Percentiles rank a stretch among this genome's conserved stretches.
These are phyloP conservation scores for Ophioceras dolichostomum DNA, from an alignment of 2,329 filamentous ascomycete species.

Conservation along the genomic window DNA sequence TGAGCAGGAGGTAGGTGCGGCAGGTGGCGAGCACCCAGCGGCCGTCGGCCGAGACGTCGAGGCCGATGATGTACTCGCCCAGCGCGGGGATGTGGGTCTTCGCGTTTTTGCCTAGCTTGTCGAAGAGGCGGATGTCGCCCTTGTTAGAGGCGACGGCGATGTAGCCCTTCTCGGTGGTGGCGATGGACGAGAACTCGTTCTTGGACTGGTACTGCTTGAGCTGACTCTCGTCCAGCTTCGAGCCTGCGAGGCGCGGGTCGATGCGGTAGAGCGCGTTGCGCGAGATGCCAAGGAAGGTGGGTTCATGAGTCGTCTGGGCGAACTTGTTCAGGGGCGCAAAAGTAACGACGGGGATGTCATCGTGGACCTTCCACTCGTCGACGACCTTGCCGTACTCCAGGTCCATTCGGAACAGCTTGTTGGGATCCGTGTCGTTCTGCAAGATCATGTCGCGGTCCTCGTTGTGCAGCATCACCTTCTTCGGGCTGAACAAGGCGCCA, in stretches of 20 bases:
- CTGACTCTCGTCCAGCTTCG: conserved; percentile 85
- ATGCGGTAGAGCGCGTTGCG: conserved; percentile 87
- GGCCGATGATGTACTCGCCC: conserved; percentile 85
- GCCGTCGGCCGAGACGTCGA: conserved; percentile 91
- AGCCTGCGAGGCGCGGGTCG: conserved; percentile 78
- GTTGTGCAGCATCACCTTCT: conserved; percentile 92
- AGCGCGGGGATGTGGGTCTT: conserved; percentile 95
- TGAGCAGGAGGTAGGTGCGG: conserved; percentile 84
- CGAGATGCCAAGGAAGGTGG: conserved; percentile 89
- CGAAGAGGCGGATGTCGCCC: conserved; percentile 91
- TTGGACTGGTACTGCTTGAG: conserved; percentile 95
- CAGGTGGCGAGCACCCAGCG: conserved; percentile 94
- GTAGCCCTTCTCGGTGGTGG: conserved; percentile 92
- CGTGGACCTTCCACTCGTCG: conserved; percentile 97
- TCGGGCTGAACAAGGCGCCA: conserved; percentile 81
- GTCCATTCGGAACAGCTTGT: conserved; percentile 94
- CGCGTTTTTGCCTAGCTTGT: conserved; percentile 89
- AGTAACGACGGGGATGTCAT: conserved; percentile 83
- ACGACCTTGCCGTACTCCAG: conserved; percentile 95
- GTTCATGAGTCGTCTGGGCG: conserved; percentile 88
- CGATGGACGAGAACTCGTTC: conserved; percentile 91
- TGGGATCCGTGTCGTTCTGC: conserved; percentile 71
- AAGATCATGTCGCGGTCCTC: conserved; percentile 84
- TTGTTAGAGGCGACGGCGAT: conserved; percentile 97
- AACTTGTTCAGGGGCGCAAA: conserved; percentile 98